Base-by-base conservation (phyloP, 2,329 filamentous ascomycete genomes). In the Aspergillus sp. region DNA sequence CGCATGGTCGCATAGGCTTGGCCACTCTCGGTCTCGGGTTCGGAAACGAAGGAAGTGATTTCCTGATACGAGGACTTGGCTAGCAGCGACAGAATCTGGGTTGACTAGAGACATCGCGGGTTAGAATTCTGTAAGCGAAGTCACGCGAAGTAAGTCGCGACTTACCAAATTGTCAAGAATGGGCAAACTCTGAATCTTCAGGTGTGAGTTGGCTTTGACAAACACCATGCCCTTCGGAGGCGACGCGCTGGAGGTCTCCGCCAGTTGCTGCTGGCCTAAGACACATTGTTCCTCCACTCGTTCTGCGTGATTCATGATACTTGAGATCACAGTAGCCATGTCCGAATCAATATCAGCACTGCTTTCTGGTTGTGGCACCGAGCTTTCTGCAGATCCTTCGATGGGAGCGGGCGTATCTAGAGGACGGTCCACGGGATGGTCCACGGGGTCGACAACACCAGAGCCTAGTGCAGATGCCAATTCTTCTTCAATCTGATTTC, bases 1-100 rank as follows among this genome's bases (percentile, higher is more conserved):
- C 86, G 85, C 70, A 88, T 78, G 1, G 83, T 85, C 3, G 81
- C 79, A 71, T 88, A 88, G n/a, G 85, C 84, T 70, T 88, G 84
- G 8, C 84, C 84, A 63, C 81, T 79, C 59, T 84, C 81, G 2
- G 83, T 83, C 17, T 83, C 80, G 15, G 81, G 82, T 42, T 83
- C 79, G 2, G 81, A 83, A 32, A 86, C 82, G 61, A 87, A 83
- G 30, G 81, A 79, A 51, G 86, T 80, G 38, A 86, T 83, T 55
- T 87, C 83, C 56, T 81, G 77, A 58, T 83, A 86, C 47, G 79
- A 81, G 8, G 83, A 83, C 67, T 84, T 84, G 49, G 84, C 82
- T 5, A 88, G 73, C 30, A 83, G 82, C 13, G 82, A 80, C 8
- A 88, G 77, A 36, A 88, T 83, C 73, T 87, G 85, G 1, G 80